A percentile compares a stretch with the other conserved stretches of the same genome.
Evolutionary conservation across 768 basidiomycete species (phyloP).

Genomic region (Xerocomus spinulosus): DNA sequence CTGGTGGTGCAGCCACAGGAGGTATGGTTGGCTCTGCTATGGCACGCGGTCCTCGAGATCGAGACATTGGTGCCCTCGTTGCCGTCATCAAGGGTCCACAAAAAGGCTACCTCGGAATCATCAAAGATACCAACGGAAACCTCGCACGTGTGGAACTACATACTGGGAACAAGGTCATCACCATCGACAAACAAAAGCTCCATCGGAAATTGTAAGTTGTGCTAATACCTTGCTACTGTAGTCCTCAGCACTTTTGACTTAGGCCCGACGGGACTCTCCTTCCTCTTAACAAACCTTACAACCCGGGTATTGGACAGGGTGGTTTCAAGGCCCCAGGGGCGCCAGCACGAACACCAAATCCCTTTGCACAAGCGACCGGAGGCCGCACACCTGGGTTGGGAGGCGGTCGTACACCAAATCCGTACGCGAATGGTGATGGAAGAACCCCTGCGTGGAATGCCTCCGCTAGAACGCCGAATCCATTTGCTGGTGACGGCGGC

Average conservation of each 20-base stretch:
- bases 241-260: slow-evolving; percentile 6
- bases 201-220: slow-evolving; percentile 64
- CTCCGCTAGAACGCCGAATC: slow-evolving; percentile 66
- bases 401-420: slow-evolving; percentile 59
- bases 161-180: slow-evolving; percentile 84
- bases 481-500: slow-evolving; percentile 52
- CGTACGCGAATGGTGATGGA: slow-evolving; percentile 54
- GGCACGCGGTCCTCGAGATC: slow-evolving; percentile 76
- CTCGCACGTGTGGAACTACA: slow-evolving; percentile 86
- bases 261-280: slow-evolving; percentile 57
- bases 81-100: slow-evolving; percentile 80
- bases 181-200: slow-evolving; percentile 77
- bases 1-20: slow-evolving; percentile 50
- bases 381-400: slow-evolving; percentile 37
- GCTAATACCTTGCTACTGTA: not conserved
- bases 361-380: slow-evolving; percentile 37
- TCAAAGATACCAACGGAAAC: slow-evolving; percentile 92
- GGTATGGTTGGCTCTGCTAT: slow-evolving; percentile 83
- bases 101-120: slow-evolving; percentile 87
- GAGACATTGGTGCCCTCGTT: slow-evolving; percentile 76
- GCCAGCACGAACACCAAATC: slow-evolving; percentile 44
- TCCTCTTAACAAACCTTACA: slow-evolving; percentile 40
- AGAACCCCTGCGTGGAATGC: slow-evolving; percentile 64
- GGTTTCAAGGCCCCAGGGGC: slow-evolving; percentile 35
- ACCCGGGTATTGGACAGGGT: slow-evolving; percentile 17